Percentiles rank a stretch among this genome's conserved stretches.
phyloP scores from a whole-genome alignment of 306 rosid genomes.

The Senna siamea region DNA sequence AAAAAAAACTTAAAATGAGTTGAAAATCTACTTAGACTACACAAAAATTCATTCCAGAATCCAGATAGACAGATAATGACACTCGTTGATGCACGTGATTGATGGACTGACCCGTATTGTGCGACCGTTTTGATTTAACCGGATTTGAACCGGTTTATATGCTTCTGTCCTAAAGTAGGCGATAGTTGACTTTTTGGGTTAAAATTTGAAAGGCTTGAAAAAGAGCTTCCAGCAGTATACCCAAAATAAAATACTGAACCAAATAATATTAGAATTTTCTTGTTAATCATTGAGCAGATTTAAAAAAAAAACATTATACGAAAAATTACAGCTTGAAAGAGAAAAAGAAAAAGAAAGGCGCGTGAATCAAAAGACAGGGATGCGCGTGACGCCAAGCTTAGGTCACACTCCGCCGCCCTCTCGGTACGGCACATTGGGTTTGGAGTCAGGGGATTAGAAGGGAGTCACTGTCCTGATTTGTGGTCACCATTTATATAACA shows the following conservation, averaged over 20 bases:
- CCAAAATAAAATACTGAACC: background rate
- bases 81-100: constrained; percentile 23
- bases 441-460: constrained; percentile 24
- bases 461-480: background rate
- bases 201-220: constrained; percentile 20
- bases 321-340: background rate
- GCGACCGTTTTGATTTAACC: constrained; percentile 32
- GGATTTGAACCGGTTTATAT: constrained; percentile 35
- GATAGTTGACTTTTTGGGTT: constrained; percentile 36
- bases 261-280: too few relatives aligned
- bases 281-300: background rate
- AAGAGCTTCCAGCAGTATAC: constrained; percentile 22
- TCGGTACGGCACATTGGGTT: constrained; percentile 42
- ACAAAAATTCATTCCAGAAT: constrained; percentile 43
- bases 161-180: background rate
- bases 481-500: constrained; percentile 9
- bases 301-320: too few relatives aligned
- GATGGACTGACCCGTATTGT: constrained; percentile 24
- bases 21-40: constrained; percentile 31
- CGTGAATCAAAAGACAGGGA: constrained; percentile 49
- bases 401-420: constrained; percentile 55
- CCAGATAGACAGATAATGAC: constrained; percentile 29
- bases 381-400: constrained; percentile 64
- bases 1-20: too few relatives aligned
- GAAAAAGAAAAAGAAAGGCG: too few relatives aligned